Conservation (phyloP, 1,284 basidiomycete genomes). For the Calocybe gambosa region DNA sequence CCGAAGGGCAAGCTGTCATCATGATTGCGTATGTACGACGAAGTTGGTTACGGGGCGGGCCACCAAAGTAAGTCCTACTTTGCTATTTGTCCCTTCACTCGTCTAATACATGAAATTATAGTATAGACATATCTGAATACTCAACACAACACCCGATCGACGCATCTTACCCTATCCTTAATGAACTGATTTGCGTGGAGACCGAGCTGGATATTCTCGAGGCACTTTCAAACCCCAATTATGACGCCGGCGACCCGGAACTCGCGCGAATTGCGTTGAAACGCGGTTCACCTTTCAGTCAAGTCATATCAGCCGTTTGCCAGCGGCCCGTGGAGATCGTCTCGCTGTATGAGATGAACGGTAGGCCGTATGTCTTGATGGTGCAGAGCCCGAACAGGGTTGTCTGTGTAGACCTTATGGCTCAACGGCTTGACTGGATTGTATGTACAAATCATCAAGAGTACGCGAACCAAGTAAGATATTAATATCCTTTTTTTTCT, state of each 20-base stretch:
- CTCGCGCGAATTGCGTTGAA: slow-evolving; percentile 29
- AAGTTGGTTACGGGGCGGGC: slow-evolving; percentile 21
- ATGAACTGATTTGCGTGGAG: slow-evolving; percentile 44
- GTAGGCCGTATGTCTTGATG: slow-evolving; percentile 38
- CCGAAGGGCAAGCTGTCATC: slow-evolving; percentile 44
- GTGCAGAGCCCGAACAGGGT: slow-evolving; percentile 39
- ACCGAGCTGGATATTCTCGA: slow-evolving; percentile 47
- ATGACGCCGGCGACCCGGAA: slow-evolving; percentile 33
- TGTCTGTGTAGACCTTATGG: slow-evolving; percentile 39
- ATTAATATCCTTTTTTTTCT: not conserved
- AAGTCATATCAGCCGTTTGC: slow-evolving; percentile 34
- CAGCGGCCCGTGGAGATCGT: slow-evolving; percentile 33
- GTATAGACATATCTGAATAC: slow-evolving; percentile 42
- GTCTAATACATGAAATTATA: slow-evolving; percentile 15
- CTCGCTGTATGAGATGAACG: slow-evolving; percentile 40
- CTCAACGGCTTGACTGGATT: slow-evolving; percentile 15
- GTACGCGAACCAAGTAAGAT: slow-evolving; percentile 17
- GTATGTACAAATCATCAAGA: slow-evolving; percentile 15
- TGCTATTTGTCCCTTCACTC: not conserved
- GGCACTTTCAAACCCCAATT: slow-evolving; percentile 39
- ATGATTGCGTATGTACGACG: slow-evolving; percentile 44
- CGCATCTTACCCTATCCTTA: slow-evolving; percentile 40
- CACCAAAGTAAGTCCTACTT: slow-evolving; percentile 22
- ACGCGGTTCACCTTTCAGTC: slow-evolving; percentile 33
- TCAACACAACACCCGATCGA: slow-evolving; percentile 36